Percentiles rank a stretch among this genome's conserved stretches.
These are phyloP conservation scores for Solanum corneliomulleri DNA, from an alignment of 257 asterid genomes.

Conservation along the genomic window DNA sequence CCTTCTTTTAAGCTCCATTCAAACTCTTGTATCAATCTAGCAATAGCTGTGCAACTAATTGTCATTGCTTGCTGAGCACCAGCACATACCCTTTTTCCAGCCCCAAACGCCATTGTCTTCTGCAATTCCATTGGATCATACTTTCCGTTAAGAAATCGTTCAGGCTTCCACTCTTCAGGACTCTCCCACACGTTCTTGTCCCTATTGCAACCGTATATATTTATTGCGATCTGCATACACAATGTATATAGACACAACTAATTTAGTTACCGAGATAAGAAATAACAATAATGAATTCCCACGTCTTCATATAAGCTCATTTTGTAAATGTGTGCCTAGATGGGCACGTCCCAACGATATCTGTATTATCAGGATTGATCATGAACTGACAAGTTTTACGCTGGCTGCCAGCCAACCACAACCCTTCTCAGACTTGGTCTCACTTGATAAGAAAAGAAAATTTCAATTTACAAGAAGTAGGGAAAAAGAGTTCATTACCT, in stretches of 20 bases:
- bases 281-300: not conserved
- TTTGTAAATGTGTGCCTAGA: not conserved
- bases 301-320: not conserved
- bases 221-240: constrained; percentile 57
- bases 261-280: not conserved
- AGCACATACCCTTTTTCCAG: constrained; percentile 70
- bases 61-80: constrained; percentile 85
- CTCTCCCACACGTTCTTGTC: constrained; percentile 53
- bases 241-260: not conserved
- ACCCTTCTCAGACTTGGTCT: not conserved
- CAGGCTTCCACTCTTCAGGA: constrained; percentile 72
- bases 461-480: not conserved
- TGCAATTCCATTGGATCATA: constrained; percentile 40
- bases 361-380: not conserved
- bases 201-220: constrained; percentile 80
- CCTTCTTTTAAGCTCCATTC: constrained; percentile 58
- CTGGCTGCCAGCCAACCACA: not conserved
- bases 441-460: not conserved
- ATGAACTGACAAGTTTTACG: not conserved
- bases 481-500: constrained; percentile 29
- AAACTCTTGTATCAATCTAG: constrained; percentile 73
- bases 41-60: constrained; percentile 53
- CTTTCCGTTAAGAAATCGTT: constrained; percentile 45
- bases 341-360: not conserved
- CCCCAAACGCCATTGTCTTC: constrained; percentile 81